phyloP scores from a whole-genome alignment of 306 rosid genomes.

The Acacia crassicarpa region DNA sequence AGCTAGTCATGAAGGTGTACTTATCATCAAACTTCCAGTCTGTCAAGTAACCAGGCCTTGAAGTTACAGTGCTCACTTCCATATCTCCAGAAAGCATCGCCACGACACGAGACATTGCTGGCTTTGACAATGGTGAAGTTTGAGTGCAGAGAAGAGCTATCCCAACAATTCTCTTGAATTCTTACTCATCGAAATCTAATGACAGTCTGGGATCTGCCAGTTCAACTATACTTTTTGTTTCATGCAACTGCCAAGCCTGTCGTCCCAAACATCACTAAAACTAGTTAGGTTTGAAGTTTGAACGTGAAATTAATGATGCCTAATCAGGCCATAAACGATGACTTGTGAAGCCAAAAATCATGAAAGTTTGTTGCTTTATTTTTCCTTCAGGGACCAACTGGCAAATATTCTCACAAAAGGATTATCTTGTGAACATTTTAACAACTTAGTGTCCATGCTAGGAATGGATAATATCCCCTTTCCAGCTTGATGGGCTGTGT shows the following conservation, averaged over 20 bases:
- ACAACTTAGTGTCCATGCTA: too few relatives aligned
- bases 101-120: slow-evolving; percentile 72
- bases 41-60: slow-evolving; percentile 68
- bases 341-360: too few relatives aligned
- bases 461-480: too few relatives aligned
- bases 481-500: too few relatives aligned
- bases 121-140: slow-evolving; percentile 55
- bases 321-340: too few relatives aligned
- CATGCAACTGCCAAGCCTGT: slow-evolving; percentile 76
- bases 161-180: slow-evolving; percentile 48
- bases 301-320: too few relatives aligned
- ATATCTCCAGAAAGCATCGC: slow-evolving; percentile 74
- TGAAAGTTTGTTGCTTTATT: too few relatives aligned
- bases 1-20: slow-evolving; percentile 17
- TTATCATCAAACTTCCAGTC: slow-evolving; percentile 65
- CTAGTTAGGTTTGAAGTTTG: neutral
- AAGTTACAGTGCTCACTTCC: slow-evolving; percentile 50
- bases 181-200: slow-evolving; percentile 44
- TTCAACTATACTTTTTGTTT: slow-evolving; percentile 37
- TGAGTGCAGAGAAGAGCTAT: slow-evolving; percentile 67
- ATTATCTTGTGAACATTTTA: too few relatives aligned
- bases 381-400: too few relatives aligned
- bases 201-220: slow-evolving; percentile 51
- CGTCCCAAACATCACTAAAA: slow-evolving; percentile 19
- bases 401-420: too few relatives aligned